Conservation (phyloP, 441 rosid genomes). For the Iberis amara region DNA sequence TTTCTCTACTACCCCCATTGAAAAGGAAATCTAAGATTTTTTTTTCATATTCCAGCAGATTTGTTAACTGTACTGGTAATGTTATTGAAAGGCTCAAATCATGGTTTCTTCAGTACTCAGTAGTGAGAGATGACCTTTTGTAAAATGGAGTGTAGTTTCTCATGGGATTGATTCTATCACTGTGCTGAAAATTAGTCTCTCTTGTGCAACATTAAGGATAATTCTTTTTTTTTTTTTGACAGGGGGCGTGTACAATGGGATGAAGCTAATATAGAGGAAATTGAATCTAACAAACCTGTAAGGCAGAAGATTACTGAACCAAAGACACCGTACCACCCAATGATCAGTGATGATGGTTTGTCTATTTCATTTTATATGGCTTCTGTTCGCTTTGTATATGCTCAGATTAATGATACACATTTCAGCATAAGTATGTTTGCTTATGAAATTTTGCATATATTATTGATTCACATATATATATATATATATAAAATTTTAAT, state of each 20-base stretch:
- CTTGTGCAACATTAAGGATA: background rate
- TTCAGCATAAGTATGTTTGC: too few species aligned
- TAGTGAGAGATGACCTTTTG: background rate
- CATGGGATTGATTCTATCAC: conserved; percentile 4
- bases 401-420: background rate
- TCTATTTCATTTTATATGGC: conserved; percentile 17
- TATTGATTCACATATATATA: too few species aligned
- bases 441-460: background rate
- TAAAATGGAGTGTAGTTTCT: background rate
- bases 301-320: conserved; percentile 99
- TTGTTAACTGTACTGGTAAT: too few species aligned
- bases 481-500: too few species aligned
- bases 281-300: conserved; percentile 92
- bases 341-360: conserved; percentile 89
- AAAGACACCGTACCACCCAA: conserved; percentile 92
- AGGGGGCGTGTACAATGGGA: conserved; percentile 79
- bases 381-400: conserved; percentile 5
- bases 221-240: conserved; percentile 26
- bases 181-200: too few species aligned
- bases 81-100: too few species aligned
- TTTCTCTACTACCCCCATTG: too few species aligned
- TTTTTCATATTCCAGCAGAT: background rate
- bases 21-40: background rate
- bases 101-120: background rate
- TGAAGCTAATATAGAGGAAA: conserved; percentile 75